Conservation (phyloP, 2,329 filamentous ascomycete species). For the Blastomyces silverae region DNA sequence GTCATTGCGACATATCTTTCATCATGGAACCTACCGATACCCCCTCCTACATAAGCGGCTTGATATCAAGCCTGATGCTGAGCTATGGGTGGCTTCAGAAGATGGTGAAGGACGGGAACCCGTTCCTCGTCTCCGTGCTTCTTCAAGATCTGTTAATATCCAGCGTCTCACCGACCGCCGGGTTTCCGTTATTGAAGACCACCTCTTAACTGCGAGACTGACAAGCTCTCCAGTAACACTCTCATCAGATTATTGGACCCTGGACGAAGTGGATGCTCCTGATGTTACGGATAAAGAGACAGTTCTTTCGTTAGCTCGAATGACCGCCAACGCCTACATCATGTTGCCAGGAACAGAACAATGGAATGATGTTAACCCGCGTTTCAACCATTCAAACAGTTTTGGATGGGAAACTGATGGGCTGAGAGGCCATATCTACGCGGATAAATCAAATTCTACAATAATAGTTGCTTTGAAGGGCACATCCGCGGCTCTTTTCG, state of each 20-base stretch:
- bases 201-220: slow-evolving; percentile 65
- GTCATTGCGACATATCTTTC: slow-evolving; percentile 76
- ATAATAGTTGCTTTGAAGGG: slow-evolving; percentile 91
- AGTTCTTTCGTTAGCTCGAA: slow-evolving; percentile 73
- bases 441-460: slow-evolving; percentile 76
- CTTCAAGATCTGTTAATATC: slow-evolving; percentile 62
- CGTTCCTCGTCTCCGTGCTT: slow-evolving; percentile 52
- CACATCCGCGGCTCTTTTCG: slow-evolving; percentile 82
- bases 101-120: slow-evolving; percentile 36
- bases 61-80: slow-evolving; percentile 59
- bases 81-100: slow-evolving; percentile 43
- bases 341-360: slow-evolving; percentile 62
- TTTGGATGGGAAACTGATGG: slow-evolving; percentile 93
- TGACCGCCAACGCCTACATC: slow-evolving; percentile 87
- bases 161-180: slow-evolving; percentile 74
- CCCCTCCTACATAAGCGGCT: slow-evolving; percentile 69
- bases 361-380: slow-evolving; percentile 73
- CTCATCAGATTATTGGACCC: slow-evolving; percentile 69
- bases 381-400: slow-evolving; percentile 77
- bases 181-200: slow-evolving; percentile 66
- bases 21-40: slow-evolving; percentile 76
- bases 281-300: slow-evolving; percentile 81
- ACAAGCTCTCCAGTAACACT: slow-evolving; percentile 62
- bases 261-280: slow-evolving; percentile 70
- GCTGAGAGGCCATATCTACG: slow-evolving; percentile 84